Base-by-base conservation (phyloP, 1,139 yeast genomes). In the Suhomyces anneliseae region DNA sequence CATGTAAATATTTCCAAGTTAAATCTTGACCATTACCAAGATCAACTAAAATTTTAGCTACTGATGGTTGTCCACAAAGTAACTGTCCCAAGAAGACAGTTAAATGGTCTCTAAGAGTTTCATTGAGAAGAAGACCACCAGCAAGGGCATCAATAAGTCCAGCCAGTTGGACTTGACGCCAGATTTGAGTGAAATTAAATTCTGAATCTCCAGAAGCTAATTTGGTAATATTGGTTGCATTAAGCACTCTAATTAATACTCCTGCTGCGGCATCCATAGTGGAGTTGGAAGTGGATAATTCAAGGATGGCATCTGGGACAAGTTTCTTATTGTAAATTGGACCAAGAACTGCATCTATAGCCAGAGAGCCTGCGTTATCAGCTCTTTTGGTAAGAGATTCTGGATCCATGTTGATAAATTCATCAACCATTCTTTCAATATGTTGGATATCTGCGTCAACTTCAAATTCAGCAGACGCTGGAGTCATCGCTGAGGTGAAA, bases 21-120 rank as follows among this genome's bases (percentile, higher is more conserved):
- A 68, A 62, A 11, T 56, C 53, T 31, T 62, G 48, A 27, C 74
- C 75, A 33, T 60, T 53, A 34, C 76, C 74, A 34, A 71, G 52
- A 24, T 68, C 69, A 36, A 58, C 55, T 52, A 72, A 59, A 27
- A 71, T 43, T 47, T 62, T 51, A 7, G 69, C 60, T 14, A 68
- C 52, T 66, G 71, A 70, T 10, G 61, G 57, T 40, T 66, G 54
- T 15, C 54, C 50, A 14, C 58, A 56, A 38, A 73, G 61, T 9
- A 58, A 46, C 15, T 49, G 45, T 8, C 75, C 75, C n/a, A 56
- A 44, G 24, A 56, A 46, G 34, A 57, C 58, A 1, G 70, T 64
- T n/a, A 71, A 42, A 7, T 42, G 47, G 27, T 60, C 49, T 44
- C 71, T 59, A 52, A 68, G 69, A 19, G 64, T 54, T 14, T 66